Base-by-base conservation (phyloP, 805 yeast genomes). In the Tetrapisispora nanseiensis region DNA sequence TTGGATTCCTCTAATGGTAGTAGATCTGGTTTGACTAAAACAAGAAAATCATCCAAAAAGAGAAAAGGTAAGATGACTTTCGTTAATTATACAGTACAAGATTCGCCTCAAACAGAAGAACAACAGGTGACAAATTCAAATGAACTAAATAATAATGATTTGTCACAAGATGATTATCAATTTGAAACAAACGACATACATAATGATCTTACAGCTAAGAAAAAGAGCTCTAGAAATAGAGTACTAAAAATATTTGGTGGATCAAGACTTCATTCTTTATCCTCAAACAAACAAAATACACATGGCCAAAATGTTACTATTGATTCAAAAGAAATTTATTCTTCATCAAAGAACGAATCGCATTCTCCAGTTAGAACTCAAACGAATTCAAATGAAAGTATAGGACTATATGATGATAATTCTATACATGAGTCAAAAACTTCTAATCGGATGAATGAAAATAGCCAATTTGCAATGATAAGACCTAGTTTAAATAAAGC, bases 61-160 rank as follows among this genome's bases (percentile, higher is more conserved):
- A 52, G 46, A 28, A 44, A 48, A 12, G 56, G 58, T 13, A 56
- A 52, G 23, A 58, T 60, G 61, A 62, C 58, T 6, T 60, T 60
- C 42, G 65, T 60, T 8, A 60, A 60, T 45, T 60, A 59, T 39
- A 59, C 63, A 16, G 63, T 60, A 8, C 62, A 59, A 34, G 62
- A 59, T 28, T 47, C 43, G 1, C 37, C 37, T 5, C 22, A 29
- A 21, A 26, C 31, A 33, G 32, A 39, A 15, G 29, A 39, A 10
- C 26, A 32, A 9, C 19, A 28, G 11, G 18, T 12, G 4, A 35
- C 30, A 16, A 5, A 9, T 6, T 20, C 24, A 23, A 18, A 33
- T 8, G 23, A 15, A 4, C 13, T 24, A 3, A 18, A 13, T 20
- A 6, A 7, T 13, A 23, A 28, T 32, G n/a, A 16, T 9, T n/a